These are phyloP conservation scores for Sarcodon aspratus DNA, from an alignment of 768 basidiomycete species.

Conservation along the genomic window DNA sequence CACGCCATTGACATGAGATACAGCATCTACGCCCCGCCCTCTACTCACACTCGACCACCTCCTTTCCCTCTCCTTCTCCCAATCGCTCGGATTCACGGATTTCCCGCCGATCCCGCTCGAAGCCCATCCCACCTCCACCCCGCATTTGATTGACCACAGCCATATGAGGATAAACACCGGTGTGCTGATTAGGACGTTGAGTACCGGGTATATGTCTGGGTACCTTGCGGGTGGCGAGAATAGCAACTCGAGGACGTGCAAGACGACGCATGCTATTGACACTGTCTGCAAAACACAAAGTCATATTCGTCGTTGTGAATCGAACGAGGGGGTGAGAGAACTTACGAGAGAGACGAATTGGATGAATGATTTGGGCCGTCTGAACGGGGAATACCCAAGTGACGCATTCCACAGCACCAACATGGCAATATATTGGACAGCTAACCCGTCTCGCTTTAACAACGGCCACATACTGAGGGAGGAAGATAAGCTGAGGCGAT, in stretches of 20 bases:
- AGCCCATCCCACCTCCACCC: slow-evolving; percentile 75
- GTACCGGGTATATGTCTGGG: slow-evolving; percentile 76
- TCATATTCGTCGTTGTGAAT: not conserved
- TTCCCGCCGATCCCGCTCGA: slow-evolving; percentile 36
- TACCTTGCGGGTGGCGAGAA: slow-evolving; percentile 60
- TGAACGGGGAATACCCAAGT: slow-evolving; percentile 66
- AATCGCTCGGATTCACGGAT: slow-evolving; percentile 5
- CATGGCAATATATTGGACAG: slow-evolving; percentile 58
- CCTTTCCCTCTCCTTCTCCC: too few species aligned
- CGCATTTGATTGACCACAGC: slow-evolving; percentile 82
- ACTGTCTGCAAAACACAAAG: slow-evolving; percentile 26
- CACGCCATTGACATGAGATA: too few species aligned
- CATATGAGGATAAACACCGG: slow-evolving; percentile 76
- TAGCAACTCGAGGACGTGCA: slow-evolving; percentile 58
- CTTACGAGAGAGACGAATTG: slow-evolving; percentile 42
- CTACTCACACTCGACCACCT: too few species aligned
- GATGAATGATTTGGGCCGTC: slow-evolving; percentile 35
- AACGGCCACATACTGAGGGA: slow-evolving; percentile 84
- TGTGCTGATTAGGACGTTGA: slow-evolving; percentile 75
- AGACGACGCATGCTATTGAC: slow-evolving; percentile 38
- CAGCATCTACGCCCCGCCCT: too few species aligned
- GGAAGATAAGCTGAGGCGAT: not conserved
- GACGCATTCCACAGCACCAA: slow-evolving; percentile 73
- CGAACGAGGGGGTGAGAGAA: not conserved
- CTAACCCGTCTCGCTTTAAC: slow-evolving; percentile 67